A percentile compares a stretch with the other conserved stretches of the same genome.
Evolutionary conservation across 352 stramenopile species (phyloP).

Genomic region (Phytophthora lateralis): DNA sequence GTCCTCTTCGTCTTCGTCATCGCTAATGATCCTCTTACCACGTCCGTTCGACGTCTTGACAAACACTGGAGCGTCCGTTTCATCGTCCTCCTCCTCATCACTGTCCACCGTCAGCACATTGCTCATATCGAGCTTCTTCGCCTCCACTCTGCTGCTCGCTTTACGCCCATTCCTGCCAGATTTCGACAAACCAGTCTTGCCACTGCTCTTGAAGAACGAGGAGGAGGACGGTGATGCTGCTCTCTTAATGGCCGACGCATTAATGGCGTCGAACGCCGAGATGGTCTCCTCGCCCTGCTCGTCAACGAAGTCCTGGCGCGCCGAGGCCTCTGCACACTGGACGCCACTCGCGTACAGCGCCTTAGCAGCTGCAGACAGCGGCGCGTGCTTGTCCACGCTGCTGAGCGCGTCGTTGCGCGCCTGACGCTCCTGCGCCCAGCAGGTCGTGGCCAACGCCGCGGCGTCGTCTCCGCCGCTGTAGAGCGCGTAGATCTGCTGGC

Average conservation of each 20-base stretch:
- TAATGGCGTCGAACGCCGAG: slow-evolving; percentile 66
- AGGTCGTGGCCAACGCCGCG: slow-evolving; percentile 38
- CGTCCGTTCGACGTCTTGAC: slow-evolving; percentile 45
- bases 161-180: slow-evolving; percentile 15
- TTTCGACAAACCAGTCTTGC: slow-evolving; percentile 25
- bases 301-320: slow-evolving; percentile 54
- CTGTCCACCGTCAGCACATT: slow-evolving; percentile 79
- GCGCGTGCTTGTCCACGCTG: slow-evolving; percentile 40
- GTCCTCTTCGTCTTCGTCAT: slow-evolving; percentile 65
- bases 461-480: slow-evolving; percentile 34
- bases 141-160: slow-evolving; percentile 25
- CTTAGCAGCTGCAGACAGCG: slow-evolving; percentile 47
- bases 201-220: slow-evolving; percentile 47
- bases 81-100: slow-evolving; percentile 65
- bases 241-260: slow-evolving; percentile 38
- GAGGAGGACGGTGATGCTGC: not conserved
- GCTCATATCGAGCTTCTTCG: slow-evolving; percentile 59
- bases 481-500: slow-evolving; percentile 60
- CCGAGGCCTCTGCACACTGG: slow-evolving; percentile 53
- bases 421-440: slow-evolving; percentile 68
- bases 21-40: slow-evolving; percentile 65
- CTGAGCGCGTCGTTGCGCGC: slow-evolving; percentile 63
- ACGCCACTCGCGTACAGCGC: slow-evolving; percentile 63
- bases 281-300: slow-evolving; percentile 68
- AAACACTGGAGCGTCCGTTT: slow-evolving; percentile 68